Evolutionary conservation across 1,284 basidiomycete species (phyloP).

Genomic region (Gymnopus androsaceus): DNA sequence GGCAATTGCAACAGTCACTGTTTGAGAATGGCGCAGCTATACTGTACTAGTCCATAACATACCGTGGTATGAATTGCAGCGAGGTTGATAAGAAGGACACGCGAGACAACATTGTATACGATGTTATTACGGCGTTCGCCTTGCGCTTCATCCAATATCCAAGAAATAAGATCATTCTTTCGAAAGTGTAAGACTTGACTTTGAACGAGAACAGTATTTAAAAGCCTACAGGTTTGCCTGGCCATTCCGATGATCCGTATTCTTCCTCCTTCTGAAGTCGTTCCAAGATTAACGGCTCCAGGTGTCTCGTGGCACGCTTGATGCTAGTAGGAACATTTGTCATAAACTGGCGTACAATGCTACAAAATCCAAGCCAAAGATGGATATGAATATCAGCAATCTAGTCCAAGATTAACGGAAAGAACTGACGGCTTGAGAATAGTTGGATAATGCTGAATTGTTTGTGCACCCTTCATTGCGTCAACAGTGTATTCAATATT

Average conservation of each 20-base stretch:
- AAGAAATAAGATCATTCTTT: slow-evolving; percentile 24
- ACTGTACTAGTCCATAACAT: neutral
- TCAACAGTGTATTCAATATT: slow-evolving; percentile 13
- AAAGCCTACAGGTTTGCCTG: slow-evolving; percentile 22
- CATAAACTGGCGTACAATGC: slow-evolving; percentile 20
- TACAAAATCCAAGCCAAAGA: slow-evolving; percentile 7
- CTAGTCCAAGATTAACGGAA: neutral
- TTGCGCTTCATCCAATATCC: slow-evolving; percentile 24
- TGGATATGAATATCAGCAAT: neutral
- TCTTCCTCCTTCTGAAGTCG: slow-evolving; percentile 22
- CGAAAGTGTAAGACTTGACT: neutral
- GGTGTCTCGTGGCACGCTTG: slow-evolving; percentile 18
- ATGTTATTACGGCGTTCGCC: slow-evolving; percentile 11
- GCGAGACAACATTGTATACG: neutral
- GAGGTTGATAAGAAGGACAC: slow-evolving; percentile 7
- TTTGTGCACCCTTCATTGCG: slow-evolving; percentile 3
- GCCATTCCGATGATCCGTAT: slow-evolving; percentile 24
- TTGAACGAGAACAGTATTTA: neutral
- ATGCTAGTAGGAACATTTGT: slow-evolving; percentile 13
- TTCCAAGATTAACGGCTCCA: slow-evolving; percentile 26
- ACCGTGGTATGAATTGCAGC: slow-evolving; percentile 14
- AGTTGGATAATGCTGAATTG: slow-evolving; percentile 2
- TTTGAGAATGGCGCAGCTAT: neutral
- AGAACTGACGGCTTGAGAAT: slow-evolving; percentile 11
- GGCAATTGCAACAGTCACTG: neutral